phyloP scores from a whole-genome alignment of 2,329 filamentous ascomycete genomes.

The Neofusicoccum kwambonambiense region DNA sequence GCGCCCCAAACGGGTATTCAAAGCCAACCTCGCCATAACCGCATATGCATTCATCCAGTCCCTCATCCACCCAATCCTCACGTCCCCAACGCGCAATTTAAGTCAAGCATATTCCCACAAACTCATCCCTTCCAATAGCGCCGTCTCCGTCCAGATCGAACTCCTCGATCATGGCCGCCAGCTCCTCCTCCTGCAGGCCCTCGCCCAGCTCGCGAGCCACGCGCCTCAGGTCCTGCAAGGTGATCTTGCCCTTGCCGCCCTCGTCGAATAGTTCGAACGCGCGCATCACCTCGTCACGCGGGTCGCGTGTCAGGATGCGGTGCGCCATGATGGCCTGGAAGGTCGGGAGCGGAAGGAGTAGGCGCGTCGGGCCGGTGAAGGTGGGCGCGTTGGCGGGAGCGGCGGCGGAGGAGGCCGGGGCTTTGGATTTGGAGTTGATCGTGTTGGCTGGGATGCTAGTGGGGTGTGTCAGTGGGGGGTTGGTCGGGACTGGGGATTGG shows the following conservation, averaged over 20 bases:
- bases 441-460: constrained; percentile 24
- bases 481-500: constrained; percentile 23
- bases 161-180: constrained; percentile 95
- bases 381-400: constrained; percentile 23
- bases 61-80: background rate
- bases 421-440: constrained; percentile 42
- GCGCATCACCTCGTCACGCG: constrained; percentile 83
- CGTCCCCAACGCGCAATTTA: constrained; percentile 6
- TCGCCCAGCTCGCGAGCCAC: constrained; percentile 91
- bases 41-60: background rate
- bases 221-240: constrained; percentile 79
- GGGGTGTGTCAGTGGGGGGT: constrained; percentile 33
- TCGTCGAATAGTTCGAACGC: constrained; percentile 94
- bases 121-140: constrained; percentile 64
- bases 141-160: constrained; percentile 94
- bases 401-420: background rate
- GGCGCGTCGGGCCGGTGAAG: constrained; percentile 51
- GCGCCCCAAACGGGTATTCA: constrained; percentile 1
- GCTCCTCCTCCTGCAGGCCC: constrained; percentile 86
- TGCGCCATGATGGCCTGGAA: constrained; percentile 75
- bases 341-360: constrained; percentile 69
- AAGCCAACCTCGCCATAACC: background rate
- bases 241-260: constrained; percentile 87
- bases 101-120: constrained; percentile 64
- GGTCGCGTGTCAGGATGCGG: constrained; percentile 78